Evolutionary conservation across 345 rosid genomes (phyloP), one percentile per base, ranked within the genome.

Genomic region (Eucalyptus guilfoylei): DNA sequence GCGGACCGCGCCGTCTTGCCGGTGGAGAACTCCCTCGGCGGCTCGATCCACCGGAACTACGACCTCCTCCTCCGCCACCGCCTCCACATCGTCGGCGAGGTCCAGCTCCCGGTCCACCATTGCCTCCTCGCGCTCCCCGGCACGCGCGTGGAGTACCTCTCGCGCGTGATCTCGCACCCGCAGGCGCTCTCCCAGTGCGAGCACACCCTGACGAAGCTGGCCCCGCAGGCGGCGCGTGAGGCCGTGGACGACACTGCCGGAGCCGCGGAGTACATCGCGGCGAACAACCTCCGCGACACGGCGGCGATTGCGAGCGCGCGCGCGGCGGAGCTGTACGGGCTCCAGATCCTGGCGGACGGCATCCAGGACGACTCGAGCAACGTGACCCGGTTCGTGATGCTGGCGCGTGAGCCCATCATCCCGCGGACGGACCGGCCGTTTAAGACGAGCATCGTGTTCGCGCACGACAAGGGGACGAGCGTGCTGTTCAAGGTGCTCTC

Each of bases 1-100:
- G 98, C 99, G 4, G 99, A 98, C 91, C 97, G 99, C 9, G 99
- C 99, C 1, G 99, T 98, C 58, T 89, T 98, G 21, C 99, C 99
- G 0, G 96, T 97, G 5, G 99, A 98, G 90, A 98, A 98, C 91
- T 98, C 99, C 5, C 92, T 98, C 8, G 99, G 99, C 7, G 99
- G 99, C 30, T 98, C 99, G 6, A 98, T 98, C 88, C 99, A 98
- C 89, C 91, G 99, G 37, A 98, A 98, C 90, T 98, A 98, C 90
- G 99, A 98, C 90, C 95, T 98, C 4, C 98, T 98, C 86, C 99
- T 98, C 88, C 98, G 99, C 24, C 99, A 98, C 87, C 97, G 98
- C 23, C 98, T 98, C 62, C 99, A 98, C 90, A 98, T 98, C 93
- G 99, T 98, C 85, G 99, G 99, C 0, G 99, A 97, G 87, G 99